Evolutionary conservation across 805 yeast genomes (phyloP).

Genomic region (Saccharomycodes ludwigii): DNA sequence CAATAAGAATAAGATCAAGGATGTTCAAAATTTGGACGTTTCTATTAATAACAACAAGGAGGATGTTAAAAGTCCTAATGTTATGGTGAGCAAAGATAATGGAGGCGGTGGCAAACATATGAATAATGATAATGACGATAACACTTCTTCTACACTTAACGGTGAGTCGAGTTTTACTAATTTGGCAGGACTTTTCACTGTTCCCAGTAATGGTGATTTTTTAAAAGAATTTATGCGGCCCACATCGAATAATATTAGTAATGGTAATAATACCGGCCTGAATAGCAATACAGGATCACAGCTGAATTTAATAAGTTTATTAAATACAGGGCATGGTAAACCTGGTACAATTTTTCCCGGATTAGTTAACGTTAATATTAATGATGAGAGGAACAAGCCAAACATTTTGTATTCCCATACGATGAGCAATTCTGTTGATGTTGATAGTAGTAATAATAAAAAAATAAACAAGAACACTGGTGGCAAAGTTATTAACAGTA

Average conservation of each 20-base stretch:
- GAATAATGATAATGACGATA: too few species aligned
- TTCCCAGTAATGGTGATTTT: constrained; percentile 17
- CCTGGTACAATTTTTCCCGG: not conserved
- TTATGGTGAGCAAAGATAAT: too few species aligned
- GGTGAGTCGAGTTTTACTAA: too few species aligned
- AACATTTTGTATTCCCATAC: too few species aligned
- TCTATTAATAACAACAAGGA: too few species aligned
- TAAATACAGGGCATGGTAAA: constrained; percentile 1
- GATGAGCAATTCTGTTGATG: too few species aligned
- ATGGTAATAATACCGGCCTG: not conserved
- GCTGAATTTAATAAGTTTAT: constrained; percentile 6
- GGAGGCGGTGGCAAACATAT: constrained; percentile 1
- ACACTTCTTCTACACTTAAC: too few species aligned
- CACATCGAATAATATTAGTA: constrained; percentile 6
- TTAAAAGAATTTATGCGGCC: constrained; percentile 9
- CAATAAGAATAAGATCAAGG: not conserved
- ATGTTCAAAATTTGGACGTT: not conserved
- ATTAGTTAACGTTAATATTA: not conserved
- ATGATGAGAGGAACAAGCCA: not conserved
- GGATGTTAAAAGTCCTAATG: too few species aligned
- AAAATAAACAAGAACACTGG: not conserved
- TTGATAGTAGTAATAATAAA: not conserved
- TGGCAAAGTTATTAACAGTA: not conserved
- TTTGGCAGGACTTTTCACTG: constrained; percentile 16
- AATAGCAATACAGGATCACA: constrained; percentile 8